A percentile compares a stretch with the other conserved stretches of the same genome.
These are phyloP conservation scores for Tolypocladium endophyticum DNA, from an alignment of 2,329 filamentous ascomycete species.

Conservation along the genomic window DNA sequence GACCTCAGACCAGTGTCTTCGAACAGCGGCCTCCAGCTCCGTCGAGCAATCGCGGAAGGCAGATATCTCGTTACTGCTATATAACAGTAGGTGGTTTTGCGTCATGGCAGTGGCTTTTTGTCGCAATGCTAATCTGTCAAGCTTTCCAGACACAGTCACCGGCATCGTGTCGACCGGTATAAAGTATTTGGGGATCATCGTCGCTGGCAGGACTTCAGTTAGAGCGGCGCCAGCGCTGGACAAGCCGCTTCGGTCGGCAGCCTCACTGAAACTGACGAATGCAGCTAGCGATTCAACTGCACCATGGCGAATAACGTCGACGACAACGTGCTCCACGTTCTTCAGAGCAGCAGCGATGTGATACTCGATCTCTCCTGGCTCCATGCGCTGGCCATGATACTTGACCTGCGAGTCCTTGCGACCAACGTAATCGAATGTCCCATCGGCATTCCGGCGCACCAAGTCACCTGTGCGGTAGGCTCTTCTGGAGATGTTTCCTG, in stretches of 20 bases:
- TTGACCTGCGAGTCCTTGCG: constrained; percentile 49
- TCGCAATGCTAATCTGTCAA: constrained; percentile 1
- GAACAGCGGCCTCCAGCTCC: constrained; percentile 8
- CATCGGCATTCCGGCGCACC: constrained; percentile 27
- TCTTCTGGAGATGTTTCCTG: background rate
- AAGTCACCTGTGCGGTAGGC: constrained; percentile 30
- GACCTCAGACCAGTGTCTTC: constrained; percentile 7
- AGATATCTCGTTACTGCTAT: background rate
- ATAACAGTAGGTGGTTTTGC: background rate
- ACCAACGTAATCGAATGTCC: constrained; percentile 31
- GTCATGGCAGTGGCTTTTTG: background rate
- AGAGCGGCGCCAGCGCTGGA: background rate
- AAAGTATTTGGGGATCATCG: constrained; percentile 23
- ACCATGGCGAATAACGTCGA: constrained; percentile 1
- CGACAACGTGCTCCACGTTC: background rate
- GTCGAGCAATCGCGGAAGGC: background rate
- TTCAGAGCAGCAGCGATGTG: constrained; percentile 1
- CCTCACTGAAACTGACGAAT: background rate
- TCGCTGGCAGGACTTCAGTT: background rate
- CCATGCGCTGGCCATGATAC: constrained; percentile 46
- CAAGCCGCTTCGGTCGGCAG: background rate
- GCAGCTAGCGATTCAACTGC: background rate
- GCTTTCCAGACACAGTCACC: constrained; percentile 2
- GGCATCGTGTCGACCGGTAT: constrained; percentile 28
- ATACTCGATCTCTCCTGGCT: constrained; percentile 23